Base-by-base conservation (phyloP, 2,329 filamentous ascomycete species). In the Ceratocystis albifundus region DNA sequence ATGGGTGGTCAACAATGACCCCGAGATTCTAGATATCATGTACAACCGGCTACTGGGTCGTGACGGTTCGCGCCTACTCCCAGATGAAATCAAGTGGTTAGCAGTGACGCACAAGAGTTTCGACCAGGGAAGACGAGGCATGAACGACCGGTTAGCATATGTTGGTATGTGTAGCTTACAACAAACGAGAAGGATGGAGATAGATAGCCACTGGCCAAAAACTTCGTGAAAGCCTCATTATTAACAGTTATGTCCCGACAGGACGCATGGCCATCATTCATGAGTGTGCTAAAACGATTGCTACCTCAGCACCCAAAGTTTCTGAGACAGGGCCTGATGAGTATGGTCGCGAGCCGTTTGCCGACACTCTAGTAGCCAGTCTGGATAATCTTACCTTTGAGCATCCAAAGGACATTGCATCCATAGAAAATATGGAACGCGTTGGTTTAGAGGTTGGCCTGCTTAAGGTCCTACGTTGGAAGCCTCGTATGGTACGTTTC, bases 71-170 rank as follows among this genome's bases (percentile, higher is more conserved):
- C 83, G 82, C 71, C 75, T 94, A 74, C 80, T 99, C 67, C 86
- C 88, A 1, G 92, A 96, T 17, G 93, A 99, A 77, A 81, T 94
- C 69, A 97, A 96, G 78, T 99, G 94, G 94, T 79, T 97, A 72
- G 92, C 92, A 36, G 84, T 99, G 66, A 99, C 94, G 70, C 94
- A 97, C 76, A 97, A 97, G 83, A 96, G 91, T 77, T 97, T 96
- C 73, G 93, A 99, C 74, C 91, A 97, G 74, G 94, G 92, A 64
- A 82, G 90, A 73, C 87, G 92, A 80, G 93, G 93, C 0, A 96
- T 93, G 78, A 99, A 99, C 75, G 93, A 96, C 73, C 84, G 90
- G 69, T 79, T 99, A 75, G 89, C 91, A n/a, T 70, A 70, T 64
- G 30, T 70, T 25, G 69, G 69, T 70, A 64, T 46, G 68, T 63